Evolutionary conservation across 1,284 basidiomycete species (phyloP).

Genomic region (Cerrena zonata): DNA sequence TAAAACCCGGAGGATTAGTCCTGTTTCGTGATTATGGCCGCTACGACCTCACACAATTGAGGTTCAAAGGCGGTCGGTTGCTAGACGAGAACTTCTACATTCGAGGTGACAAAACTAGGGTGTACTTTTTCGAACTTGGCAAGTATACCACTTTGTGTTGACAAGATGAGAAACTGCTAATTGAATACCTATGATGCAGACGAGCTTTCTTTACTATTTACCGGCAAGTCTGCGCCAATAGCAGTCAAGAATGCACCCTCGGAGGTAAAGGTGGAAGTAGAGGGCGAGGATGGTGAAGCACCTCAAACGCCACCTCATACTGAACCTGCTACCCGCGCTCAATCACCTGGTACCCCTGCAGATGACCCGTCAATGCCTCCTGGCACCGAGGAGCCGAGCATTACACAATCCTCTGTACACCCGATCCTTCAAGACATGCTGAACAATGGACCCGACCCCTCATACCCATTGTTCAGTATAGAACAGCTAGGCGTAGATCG

Average conservation of each 20-base stretch:
- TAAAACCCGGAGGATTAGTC: constrained; percentile 84
- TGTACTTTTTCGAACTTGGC: constrained; percentile 91
- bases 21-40: constrained; percentile 93
- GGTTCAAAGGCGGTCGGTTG: constrained; percentile 85
- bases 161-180: neutral
- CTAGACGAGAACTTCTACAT: constrained; percentile 92
- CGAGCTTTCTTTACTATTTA: constrained; percentile 77
- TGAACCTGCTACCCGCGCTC: constrained; percentile 3
- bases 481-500: constrained; percentile 83
- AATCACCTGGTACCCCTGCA: constrained; percentile 3
- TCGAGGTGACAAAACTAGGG: constrained; percentile 91
- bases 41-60: constrained; percentile 87
- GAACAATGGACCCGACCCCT: constrained; percentile 2
- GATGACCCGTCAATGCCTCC: neutral
- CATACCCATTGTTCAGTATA: constrained; percentile 58
- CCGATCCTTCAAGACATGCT: constrained; percentile 14
- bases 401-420: constrained; percentile 7
- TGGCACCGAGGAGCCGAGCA: neutral
- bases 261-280: constrained; percentile 32
- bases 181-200: constrained; percentile 41
- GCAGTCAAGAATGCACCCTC: constrained; percentile 26
- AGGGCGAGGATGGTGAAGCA: constrained; percentile 30
- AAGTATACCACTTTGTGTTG: neutral
- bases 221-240: constrained; percentile 44
- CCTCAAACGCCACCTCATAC: constrained; percentile 8